Evolutionary conservation across 2,329 filamentous ascomycete genomes (phyloP), one percentile per base, ranked within the genome.

Genomic region (Fusarium multiceps): DNA sequence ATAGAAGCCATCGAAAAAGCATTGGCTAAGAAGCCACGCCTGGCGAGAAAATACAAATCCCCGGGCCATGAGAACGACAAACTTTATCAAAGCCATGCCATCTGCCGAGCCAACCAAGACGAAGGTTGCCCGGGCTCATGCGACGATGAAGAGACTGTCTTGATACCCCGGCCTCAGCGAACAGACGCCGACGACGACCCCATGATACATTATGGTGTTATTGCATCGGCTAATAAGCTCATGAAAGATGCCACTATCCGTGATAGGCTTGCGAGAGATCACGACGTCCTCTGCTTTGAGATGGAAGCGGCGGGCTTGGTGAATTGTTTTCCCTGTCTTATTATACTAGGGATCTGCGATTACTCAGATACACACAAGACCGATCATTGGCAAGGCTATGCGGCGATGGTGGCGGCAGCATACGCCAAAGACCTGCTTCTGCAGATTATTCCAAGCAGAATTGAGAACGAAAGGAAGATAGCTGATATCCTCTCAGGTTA

Each of bases 121-220:
- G n/a, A n/a, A n/a, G n/a, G n/a, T n/a, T n/a, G n/a, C n/a, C n/a
- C n/a, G n/a, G n/a, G n/a, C n/a, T n/a, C n/a, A n/a, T n/a, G n/a
- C n/a, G n/a, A n/a, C 3, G 50, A 20, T 14, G 8, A 14, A 2
- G 8, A 14, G 2, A 11, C 6, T 2, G 6, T 7, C 6, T 20
- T 14, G 2, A 0, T 27, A 16, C 7, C 5, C 3, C 14, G 16
- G 7, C 0, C 18, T 7, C 2, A 0, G 4, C 27, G 27, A n/a
- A n/a, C n/a, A n/a, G 28, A 45, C 6, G 25, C 23, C 3, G 20
- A 42, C 3, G 20, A 58, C 5, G 10, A 45, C 2, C 16, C 21
- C 2, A 12, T 2, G 3, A 57, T 76, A 10, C 68, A 74, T 23
- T 72, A 69, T 34, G 64, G 73, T 2, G 7, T 68, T 0, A 70